These are phyloP conservation scores for Trametes punicea DNA, from an alignment of 768 basidiomycete species.

Conservation along the genomic window DNA sequence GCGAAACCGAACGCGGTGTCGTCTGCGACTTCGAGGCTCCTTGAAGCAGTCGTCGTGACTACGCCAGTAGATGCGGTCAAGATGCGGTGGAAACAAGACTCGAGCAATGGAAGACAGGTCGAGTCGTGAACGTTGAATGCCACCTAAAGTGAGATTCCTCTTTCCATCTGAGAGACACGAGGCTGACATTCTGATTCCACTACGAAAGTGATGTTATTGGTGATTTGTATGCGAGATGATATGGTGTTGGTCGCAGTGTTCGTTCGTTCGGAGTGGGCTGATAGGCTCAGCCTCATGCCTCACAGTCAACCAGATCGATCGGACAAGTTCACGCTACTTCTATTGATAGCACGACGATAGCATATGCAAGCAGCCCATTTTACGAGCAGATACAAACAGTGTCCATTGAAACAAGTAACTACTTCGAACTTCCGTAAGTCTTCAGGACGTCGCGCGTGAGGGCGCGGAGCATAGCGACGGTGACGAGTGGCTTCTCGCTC, in stretches of 20 bases:
- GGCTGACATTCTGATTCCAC: too few species aligned
- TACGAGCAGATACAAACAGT: background rate
- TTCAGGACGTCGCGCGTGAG: constrained; percentile 51
- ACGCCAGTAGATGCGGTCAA: background rate
- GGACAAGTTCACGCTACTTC: too few species aligned
- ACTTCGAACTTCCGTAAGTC: constrained; percentile 20
- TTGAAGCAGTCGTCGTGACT: background rate
- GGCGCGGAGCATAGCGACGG: constrained; percentile 63
- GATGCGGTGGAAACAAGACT: background rate
- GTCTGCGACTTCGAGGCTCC: background rate
- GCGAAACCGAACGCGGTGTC: background rate
- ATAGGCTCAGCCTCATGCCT: too few species aligned
- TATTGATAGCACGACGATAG: background rate
- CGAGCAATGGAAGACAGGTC: background rate
- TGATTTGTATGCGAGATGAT: too few species aligned
- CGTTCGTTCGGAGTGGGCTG: too few species aligned
- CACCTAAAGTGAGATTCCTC: too few species aligned
- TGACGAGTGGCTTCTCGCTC: constrained; percentile 42
- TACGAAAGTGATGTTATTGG: too few species aligned
- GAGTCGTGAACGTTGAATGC: too few species aligned
- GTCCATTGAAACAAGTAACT: background rate
- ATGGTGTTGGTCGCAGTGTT: too few species aligned
- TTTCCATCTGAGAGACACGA: too few species aligned
- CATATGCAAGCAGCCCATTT: background rate
- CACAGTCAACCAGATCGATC: too few species aligned